A percentile compares a stretch with the other conserved stretches of the same genome.
phyloP scores from a whole-genome alignment of 768 basidiomycete genomes.

The Cubamyces sp. region DNA sequence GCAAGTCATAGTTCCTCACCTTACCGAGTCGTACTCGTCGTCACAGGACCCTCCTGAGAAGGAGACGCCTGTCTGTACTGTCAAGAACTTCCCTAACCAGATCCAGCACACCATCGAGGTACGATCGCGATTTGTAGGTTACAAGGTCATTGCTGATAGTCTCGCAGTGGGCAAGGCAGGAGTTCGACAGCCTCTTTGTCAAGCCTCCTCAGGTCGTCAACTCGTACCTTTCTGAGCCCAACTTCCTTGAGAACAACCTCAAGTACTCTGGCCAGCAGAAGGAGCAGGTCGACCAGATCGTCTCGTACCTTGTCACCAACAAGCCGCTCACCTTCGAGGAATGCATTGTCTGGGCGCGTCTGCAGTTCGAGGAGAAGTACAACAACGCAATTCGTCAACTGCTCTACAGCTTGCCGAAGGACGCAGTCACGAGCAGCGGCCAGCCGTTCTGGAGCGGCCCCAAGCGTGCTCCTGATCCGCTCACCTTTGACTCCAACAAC shows the following conservation, averaged over 20 bases:
- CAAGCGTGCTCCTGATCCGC: conserved; percentile 92
- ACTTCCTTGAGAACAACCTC: conserved; percentile 88
- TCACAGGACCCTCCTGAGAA: conserved; percentile 99
- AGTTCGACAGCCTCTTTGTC: conserved; percentile 92
- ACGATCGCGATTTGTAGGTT: conserved; percentile 24
- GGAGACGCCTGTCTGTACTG: conserved; percentile 93
- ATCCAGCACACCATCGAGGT: conserved; percentile 98
- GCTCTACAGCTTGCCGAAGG: conserved; percentile 92
- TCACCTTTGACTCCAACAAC: conserved; percentile 84
- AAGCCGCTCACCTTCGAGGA: conserved; percentile 96
- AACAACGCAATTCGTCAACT: conserved; percentile 93
- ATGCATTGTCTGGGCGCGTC: conserved; percentile 95
- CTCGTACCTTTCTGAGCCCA: conserved; percentile 94
- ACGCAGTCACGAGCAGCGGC: conserved; percentile 87
- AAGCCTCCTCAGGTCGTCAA: conserved; percentile 95
- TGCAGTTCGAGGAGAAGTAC: conserved; percentile 94
- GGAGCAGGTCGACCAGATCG: conserved; percentile 87
- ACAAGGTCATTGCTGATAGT: conserved; percentile 8
- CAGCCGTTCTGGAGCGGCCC: conserved; percentile 99
- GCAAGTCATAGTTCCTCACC: conserved; percentile 91
- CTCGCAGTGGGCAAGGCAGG: conserved; percentile 85
- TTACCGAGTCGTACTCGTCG: conserved; percentile 96
- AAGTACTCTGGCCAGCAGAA: conserved; percentile 92
- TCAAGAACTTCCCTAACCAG: conserved; percentile 98
- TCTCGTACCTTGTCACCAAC: conserved; percentile 86